A percentile compares a stretch with the other conserved stretches of the same genome.
Conservation (phyloP, 1,284 basidiomycete genomes). For the Moesziomyces antarcticus region DNA sequence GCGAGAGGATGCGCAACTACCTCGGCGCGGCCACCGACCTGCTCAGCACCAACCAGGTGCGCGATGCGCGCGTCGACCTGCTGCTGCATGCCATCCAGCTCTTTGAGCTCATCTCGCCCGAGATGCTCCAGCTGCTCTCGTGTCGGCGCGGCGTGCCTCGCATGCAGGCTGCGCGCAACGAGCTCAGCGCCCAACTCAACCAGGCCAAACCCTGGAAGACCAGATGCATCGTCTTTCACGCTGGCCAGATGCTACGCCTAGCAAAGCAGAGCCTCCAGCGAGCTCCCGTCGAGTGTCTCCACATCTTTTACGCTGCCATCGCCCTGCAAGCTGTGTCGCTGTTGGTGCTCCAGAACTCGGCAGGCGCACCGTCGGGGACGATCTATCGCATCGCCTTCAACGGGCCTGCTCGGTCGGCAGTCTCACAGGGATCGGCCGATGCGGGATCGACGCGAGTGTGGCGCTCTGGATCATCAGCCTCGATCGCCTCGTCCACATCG, state of each 20-base stretch:
- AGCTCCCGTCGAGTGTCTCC: slow-evolving; percentile 19
- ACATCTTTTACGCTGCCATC: slow-evolving; percentile 24
- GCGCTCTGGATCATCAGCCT: slow-evolving; percentile 1
- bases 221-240: slow-evolving; percentile 11
- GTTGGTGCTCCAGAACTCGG: slow-evolving; percentile 8
- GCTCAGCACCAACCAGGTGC: slow-evolving; percentile 12
- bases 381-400: slow-evolving; percentile 17
- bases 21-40: slow-evolving; percentile 14
- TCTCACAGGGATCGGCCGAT: background rate
- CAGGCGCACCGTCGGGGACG: background rate
- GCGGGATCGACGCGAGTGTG: background rate
- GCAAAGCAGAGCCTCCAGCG: slow-evolving; percentile 19
- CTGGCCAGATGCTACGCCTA: slow-evolving; percentile 17
- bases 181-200: slow-evolving; percentile 9
- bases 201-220: slow-evolving; percentile 10
- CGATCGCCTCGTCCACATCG: slow-evolving; percentile 9
- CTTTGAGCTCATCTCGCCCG: slow-evolving; percentile 16
- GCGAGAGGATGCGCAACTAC: slow-evolving; percentile 4
- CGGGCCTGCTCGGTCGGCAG: slow-evolving; percentile 2
- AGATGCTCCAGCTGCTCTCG: slow-evolving; percentile 22
- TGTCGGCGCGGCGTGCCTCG: slow-evolving; percentile 18
- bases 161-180: slow-evolving; percentile 14
- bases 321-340: slow-evolving; percentile 17
- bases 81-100: slow-evolving; percentile 23
- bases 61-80: slow-evolving; percentile 17